A percentile compares a stretch with the other conserved stretches of the same genome.
Conservation (phyloP, 2,329 filamentous ascomycete species). For the Aspergillus alliaceus region DNA sequence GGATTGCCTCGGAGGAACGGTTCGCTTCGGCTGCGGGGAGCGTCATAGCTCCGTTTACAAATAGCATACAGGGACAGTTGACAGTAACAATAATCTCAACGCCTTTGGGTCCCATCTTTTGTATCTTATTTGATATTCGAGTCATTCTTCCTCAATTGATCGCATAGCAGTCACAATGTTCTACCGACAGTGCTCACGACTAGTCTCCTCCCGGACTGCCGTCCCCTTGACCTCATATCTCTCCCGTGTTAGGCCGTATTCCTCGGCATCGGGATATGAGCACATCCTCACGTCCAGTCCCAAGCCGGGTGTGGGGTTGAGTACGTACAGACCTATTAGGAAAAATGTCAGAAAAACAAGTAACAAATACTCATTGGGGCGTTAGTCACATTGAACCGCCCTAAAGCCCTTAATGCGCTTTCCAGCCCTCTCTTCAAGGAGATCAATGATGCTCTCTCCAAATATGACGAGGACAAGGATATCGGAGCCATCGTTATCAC, state of each 20-base stretch:
- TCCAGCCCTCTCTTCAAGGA: conserved; percentile 87
- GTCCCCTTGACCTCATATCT: conserved; percentile 38
- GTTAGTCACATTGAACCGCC: conserved; percentile 85
- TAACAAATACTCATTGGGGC: neutral
- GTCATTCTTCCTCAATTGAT: neutral
- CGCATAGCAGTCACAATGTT: conserved; percentile 32
- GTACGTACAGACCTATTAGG: conserved; percentile 51
- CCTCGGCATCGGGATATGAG: conserved; percentile 63
- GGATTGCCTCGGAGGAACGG: conserved; percentile 15
- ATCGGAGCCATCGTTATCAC: conserved; percentile 82
- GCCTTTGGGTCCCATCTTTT: neutral
- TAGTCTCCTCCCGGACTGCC: conserved; percentile 57
- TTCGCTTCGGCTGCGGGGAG: conserved; percentile 20
- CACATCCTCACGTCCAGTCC: conserved; percentile 80
- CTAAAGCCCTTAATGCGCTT: conserved; percentile 92
- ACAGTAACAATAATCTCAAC: neutral
- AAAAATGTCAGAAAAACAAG: too few relatives aligned
- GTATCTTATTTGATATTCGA: neutral
- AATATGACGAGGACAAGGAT: conserved; percentile 67
- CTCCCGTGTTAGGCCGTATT: conserved; percentile 38
- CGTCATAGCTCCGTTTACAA: conserved; percentile 11
- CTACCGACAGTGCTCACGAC: conserved; percentile 55
- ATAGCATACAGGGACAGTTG: neutral
- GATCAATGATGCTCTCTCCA: conserved; percentile 74
- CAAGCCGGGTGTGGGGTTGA: conserved; percentile 84